Conservation (phyloP, 2,329 filamentous ascomycete species). For the Orbilia ellipsospora region DNA sequence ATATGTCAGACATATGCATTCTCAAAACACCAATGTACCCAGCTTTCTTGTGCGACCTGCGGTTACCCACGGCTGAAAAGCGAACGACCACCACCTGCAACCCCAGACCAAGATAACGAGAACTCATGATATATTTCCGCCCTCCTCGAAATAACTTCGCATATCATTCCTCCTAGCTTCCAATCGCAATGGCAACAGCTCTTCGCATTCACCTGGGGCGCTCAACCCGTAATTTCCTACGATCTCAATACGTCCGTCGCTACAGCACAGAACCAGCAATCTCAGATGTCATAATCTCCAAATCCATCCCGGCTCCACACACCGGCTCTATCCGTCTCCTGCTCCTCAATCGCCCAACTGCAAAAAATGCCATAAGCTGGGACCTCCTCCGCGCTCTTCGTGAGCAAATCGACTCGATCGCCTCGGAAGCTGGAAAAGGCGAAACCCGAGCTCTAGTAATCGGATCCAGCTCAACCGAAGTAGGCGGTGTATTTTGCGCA, state of each 20-base stretch:
- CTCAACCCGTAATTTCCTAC: not conserved
- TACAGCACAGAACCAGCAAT: conserved; percentile 29
- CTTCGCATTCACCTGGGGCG: conserved; percentile 8
- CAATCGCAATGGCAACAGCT: conserved; percentile 21
- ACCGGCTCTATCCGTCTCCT: conserved; percentile 88
- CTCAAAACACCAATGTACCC: too few relatives aligned
- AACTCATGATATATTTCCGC: too few relatives aligned
- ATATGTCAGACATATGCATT: too few relatives aligned
- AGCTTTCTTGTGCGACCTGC: too few relatives aligned
- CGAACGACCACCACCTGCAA: too few relatives aligned
- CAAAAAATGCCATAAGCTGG: conserved; percentile 90
- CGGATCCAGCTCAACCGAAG: conserved; percentile 77
- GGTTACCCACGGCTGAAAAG: too few relatives aligned
- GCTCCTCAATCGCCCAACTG: conserved; percentile 82
- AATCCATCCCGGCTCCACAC: conserved; percentile 75
- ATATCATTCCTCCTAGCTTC: not conserved
- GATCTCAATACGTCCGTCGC: conserved; percentile 6
- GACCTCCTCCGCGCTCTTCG: conserved; percentile 78
- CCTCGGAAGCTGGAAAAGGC: conserved; percentile 68
- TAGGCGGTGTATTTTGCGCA: conserved; percentile 78
- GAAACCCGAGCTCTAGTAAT: conserved; percentile 83
- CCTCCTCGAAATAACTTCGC: not conserved
- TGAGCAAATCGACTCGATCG: conserved; percentile 77
- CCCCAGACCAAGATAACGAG: too few relatives aligned
- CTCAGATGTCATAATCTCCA: conserved; percentile 38